Evolutionary conservation across 179 eudicot species (phyloP).

Genomic region (Beta macrorhiza): DNA sequence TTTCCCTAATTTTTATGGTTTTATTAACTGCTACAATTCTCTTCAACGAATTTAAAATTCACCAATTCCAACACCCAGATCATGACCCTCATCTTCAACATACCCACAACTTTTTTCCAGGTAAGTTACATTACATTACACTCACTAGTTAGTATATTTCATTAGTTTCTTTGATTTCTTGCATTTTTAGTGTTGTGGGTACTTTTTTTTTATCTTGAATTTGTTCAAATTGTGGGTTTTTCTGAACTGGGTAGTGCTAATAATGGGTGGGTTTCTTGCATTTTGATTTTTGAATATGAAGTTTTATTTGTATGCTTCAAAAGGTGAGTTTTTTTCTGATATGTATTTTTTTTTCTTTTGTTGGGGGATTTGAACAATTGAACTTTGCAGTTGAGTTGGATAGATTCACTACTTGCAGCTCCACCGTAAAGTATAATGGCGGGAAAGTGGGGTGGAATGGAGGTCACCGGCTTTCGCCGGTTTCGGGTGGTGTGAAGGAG

Average conservation of each 20-base stretch:
- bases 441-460: conserved; percentile 40
- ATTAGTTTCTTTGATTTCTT: conserved; percentile 9
- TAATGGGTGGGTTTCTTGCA: neutral
- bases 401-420: conserved; percentile 62
- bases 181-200: conserved; percentile 22
- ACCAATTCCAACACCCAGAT: conserved; percentile 19
- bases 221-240: neutral
- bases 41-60: conserved; percentile 55
- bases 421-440: conserved; percentile 67
- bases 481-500: conserved; percentile 30
- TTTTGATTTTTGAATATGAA: neutral
- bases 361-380: conserved; percentile 15
- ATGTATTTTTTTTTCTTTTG: neutral
- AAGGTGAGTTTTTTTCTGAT: conserved; percentile 6
- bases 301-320: neutral
- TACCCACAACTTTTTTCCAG: conserved; percentile 23
- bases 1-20: conserved; percentile 49
- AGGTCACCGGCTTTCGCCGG: conserved; percentile 21
- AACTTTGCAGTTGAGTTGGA: conserved; percentile 54
- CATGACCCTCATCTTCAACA: conserved; percentile 16
- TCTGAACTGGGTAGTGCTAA: neutral
- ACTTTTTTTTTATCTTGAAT: conserved; percentile 16
- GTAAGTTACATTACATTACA: neutral
- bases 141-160: conserved; percentile 15
- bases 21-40: conserved; percentile 50